Percentiles rank a stretch among this genome's conserved stretches.
These are phyloP conservation scores for Murraya paniculata DNA, from an alignment of 345 rosid genomes.

Conservation along the genomic window DNA sequence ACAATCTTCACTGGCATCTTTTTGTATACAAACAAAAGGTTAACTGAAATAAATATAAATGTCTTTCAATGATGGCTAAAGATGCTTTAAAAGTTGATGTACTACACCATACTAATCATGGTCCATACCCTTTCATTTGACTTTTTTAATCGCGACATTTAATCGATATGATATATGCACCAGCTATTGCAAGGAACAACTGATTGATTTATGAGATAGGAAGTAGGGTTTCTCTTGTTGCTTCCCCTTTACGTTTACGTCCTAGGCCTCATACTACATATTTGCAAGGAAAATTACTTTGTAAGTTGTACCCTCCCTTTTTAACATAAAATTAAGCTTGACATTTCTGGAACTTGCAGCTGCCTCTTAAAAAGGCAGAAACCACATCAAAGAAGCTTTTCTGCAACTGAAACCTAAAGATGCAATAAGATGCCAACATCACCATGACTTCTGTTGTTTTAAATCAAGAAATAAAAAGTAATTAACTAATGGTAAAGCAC, in stretches of 20 bases:
- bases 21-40: not conserved
- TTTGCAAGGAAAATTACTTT: not conserved
- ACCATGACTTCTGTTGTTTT: not conserved
- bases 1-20: not conserved
- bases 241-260: too few species aligned
- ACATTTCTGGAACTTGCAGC: too few species aligned
- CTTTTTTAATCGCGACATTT: too few species aligned
- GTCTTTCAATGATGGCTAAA: not conserved
- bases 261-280: not conserved
- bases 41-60: not conserved
- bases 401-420: not conserved
- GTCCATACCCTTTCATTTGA: not conserved
- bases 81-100: not conserved
- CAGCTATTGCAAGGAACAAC: not conserved
- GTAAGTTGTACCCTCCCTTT: too few species aligned
- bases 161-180: not conserved
- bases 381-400: not conserved
- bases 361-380: not conserved
- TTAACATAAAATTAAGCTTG: too few species aligned
- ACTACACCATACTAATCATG: not conserved
- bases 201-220: not conserved
- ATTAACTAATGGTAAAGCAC: too few species aligned
- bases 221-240: not conserved
- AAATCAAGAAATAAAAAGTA: not conserved
- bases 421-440: not conserved